Conservation (phyloP, 176 grass and related monocot genomes). For the Rhynchospora pubera region DNA sequence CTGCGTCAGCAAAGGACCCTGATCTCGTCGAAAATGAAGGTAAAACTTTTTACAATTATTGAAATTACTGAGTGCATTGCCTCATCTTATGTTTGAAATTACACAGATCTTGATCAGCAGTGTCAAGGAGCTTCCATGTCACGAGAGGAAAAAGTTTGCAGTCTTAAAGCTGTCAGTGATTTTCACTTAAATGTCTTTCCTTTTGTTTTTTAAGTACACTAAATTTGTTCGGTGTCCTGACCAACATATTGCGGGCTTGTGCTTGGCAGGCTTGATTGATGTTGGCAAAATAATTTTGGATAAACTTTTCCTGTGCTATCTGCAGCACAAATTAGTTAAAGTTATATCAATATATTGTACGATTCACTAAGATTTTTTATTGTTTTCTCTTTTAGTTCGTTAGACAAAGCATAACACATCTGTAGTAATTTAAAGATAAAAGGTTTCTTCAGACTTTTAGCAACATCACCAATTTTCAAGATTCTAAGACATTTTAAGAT, state of each 20-base stretch:
- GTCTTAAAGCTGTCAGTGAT: constrained; percentile 81
- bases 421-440: not conserved
- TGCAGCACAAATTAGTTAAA: not conserved
- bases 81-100: constrained; percentile 16
- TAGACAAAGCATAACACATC: not conserved
- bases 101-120: constrained; percentile 79
- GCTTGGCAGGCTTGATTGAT: not conserved
- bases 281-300: not conserved
- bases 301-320: not conserved
- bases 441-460: not conserved
- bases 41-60: constrained; percentile 12
- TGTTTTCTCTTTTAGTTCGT: not conserved
- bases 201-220: not conserved
- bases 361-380: not conserved
- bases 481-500: not conserved
- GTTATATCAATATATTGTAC: not conserved
- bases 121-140: constrained; percentile 63
- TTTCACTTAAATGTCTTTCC: not conserved
- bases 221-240: not conserved
- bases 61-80: constrained; percentile 13
- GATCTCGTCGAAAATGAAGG: constrained; percentile 85
- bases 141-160: constrained; percentile 95
- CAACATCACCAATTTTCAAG: not conserved
- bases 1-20: constrained; percentile 36
- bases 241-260: not conserved